Base-by-base conservation (phyloP, 768 basidiomycete species). In the Mycena epipterygia region DNA sequence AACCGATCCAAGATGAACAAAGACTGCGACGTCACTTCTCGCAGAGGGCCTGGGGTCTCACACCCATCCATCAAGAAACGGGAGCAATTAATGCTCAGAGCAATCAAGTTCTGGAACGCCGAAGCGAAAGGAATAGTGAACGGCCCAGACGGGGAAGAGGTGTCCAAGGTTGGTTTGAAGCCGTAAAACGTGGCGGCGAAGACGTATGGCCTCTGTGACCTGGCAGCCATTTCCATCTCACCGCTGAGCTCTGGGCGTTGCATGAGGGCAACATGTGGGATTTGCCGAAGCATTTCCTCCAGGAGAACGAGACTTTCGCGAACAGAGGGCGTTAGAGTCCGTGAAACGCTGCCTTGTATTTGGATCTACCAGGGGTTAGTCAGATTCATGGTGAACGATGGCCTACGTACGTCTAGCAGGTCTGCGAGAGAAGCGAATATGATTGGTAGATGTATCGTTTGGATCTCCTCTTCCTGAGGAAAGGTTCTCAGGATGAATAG, bases 401-500 rank as follows among this genome's bases (percentile, higher is more conserved):
- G 53, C 29, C 7, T 51, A 57, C 86, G 79, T 78, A 96, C 95
- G 70, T 88, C 82, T 37, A 95, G 71, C 7, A 87, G 75, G 69
- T 95, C 92, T 44, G 92, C 76, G 48, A 95, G 83, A 8, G 89
- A 90, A 2, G 89, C 84, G 67, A 97, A 92, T 17, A 95, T 83
- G 48, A 96, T 80, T 0, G 97, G 96, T 14, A 96, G 81, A 79
- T 97, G 95, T 32, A 96, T 84, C 4, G 84, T 88, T 75, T 89
- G 90, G 29, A 94, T 89, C 77, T 98, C 97, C 70, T 98, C 96
- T 73, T 99, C 97, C 75, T 95, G 94, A 2, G 90, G 87, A 76
- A 98, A 93, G 2, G 90, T 88, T 30, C 83, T 84, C 9, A 98
- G 81, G 51, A 97, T 84, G 80, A 96, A 98, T 11, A 84, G 79